Conservation (phyloP, 345 rosid species). For the Sonneratia caseolaris region DNA sequence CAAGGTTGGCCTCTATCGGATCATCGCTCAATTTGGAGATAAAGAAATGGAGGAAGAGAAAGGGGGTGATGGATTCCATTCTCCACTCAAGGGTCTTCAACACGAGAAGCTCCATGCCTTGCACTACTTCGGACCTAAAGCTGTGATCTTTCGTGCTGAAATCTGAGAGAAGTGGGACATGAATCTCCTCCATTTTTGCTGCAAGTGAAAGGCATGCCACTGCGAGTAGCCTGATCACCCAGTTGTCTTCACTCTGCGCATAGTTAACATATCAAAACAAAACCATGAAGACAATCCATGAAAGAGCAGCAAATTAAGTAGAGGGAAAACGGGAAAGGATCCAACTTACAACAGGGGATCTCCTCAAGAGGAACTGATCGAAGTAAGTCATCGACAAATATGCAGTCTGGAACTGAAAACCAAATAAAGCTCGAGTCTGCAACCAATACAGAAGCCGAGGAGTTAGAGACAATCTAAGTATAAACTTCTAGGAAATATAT, state of each 20-base stretch:
- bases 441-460: slow-evolving; percentile 2
- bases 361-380: slow-evolving; percentile 42
- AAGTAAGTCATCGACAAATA: slow-evolving; percentile 44
- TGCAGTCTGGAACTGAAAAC: slow-evolving; percentile 40
- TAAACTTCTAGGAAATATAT: background rate
- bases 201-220: slow-evolving; percentile 61
- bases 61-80: slow-evolving; percentile 45
- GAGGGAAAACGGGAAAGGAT: background rate
- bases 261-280: background rate
- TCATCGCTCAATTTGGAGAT: slow-evolving; percentile 18
- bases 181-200: slow-evolving; percentile 54
- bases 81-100: slow-evolving; percentile 48
- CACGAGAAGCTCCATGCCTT: slow-evolving; percentile 67
- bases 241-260: slow-evolving; percentile 29
- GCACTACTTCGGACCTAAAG: slow-evolving; percentile 30
- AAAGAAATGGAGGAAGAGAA: slow-evolving; percentile 34
- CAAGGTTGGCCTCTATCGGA: slow-evolving; percentile 10
- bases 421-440: slow-evolving; percentile 33
- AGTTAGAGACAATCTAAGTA: background rate
- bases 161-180: slow-evolving; percentile 32
- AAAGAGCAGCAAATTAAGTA: background rate
- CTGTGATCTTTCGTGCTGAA: slow-evolving; percentile 27
- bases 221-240: slow-evolving; percentile 43
- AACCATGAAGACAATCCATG: background rate
- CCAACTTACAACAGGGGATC: slow-evolving; percentile 33